phyloP scores from a whole-genome alignment of 805 yeast genomes.

The Candida takata region DNA sequence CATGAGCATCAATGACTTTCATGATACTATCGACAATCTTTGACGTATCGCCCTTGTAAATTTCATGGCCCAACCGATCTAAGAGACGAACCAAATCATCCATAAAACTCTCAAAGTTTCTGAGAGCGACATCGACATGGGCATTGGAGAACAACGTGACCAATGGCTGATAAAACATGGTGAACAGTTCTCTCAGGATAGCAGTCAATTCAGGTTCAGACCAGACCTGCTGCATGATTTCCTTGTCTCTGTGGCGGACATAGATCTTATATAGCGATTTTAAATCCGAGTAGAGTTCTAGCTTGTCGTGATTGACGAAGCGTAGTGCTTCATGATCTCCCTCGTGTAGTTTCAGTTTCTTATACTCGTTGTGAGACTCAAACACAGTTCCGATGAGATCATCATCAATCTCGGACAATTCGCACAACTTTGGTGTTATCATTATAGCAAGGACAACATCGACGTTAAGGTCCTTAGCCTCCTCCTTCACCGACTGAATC shows the following conservation, averaged over 20 bases:
- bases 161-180: constrained; percentile 69
- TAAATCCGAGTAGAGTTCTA: constrained; percentile 40
- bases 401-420: constrained; percentile 10
- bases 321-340: constrained; percentile 15
- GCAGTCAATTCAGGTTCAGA: constrained; percentile 76
- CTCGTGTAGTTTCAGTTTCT: constrained; percentile 20
- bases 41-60: constrained; percentile 43
- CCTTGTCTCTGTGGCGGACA: constrained; percentile 69
- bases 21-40: constrained; percentile 65
- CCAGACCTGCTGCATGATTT: constrained; percentile 71
- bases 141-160: constrained; percentile 63
- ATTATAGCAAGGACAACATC: constrained; percentile 19
- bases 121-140: constrained; percentile 56
- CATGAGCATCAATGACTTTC: constrained; percentile 61
- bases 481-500: constrained; percentile 22
- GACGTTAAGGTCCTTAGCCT: constrained; percentile 14
- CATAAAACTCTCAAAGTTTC: constrained; percentile 58
- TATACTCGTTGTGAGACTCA: constrained; percentile 22
- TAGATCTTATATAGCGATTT: constrained; percentile 57
- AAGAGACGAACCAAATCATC: constrained; percentile 56
- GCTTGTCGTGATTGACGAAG: constrained; percentile 18
- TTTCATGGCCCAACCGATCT: constrained; percentile 41
- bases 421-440: constrained; percentile 19
- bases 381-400: constrained; percentile 14
- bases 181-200: constrained; percentile 63